Evolutionary conservation across 2,329 filamentous ascomycete species (phyloP).

Genomic region (Xylariaceae sp.): DNA sequence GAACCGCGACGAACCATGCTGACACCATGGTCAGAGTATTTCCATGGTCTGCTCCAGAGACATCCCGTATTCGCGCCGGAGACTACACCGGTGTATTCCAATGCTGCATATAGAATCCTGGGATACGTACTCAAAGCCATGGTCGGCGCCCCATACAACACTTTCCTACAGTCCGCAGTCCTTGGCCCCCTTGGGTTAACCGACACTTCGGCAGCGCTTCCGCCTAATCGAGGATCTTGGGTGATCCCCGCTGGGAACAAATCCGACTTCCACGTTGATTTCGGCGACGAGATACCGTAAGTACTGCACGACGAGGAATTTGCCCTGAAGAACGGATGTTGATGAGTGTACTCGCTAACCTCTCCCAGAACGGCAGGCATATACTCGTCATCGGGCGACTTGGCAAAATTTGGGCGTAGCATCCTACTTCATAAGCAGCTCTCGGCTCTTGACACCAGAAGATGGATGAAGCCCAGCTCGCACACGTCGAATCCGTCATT

Average conservation of each 20-base stretch:
- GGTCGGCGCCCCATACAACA: background rate
- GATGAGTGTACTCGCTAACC: background rate
- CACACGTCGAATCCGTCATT: conserved; percentile 6
- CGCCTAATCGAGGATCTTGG: conserved; percentile 5
- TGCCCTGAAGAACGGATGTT: background rate
- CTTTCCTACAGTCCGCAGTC: conserved; percentile 7
- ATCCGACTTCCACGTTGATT: conserved; percentile 2
- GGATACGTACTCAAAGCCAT: conserved; percentile 13
- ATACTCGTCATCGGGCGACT: conserved; percentile 9
- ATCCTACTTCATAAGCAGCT: conserved; percentile 14
- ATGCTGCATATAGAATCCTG: conserved; percentile 8
- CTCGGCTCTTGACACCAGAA: conserved; percentile 6
- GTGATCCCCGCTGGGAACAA: conserved; percentile 6
- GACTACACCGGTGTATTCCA: conserved; percentile 13
- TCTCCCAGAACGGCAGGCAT: conserved; percentile 4
- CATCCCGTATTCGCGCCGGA: conserved; percentile 8
- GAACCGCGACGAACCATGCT: background rate
- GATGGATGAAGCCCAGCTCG: conserved; percentile 6
- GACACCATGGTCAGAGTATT: conserved; percentile 1
- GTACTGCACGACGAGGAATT: background rate
- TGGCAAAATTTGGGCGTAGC: background rate
- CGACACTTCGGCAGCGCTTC: conserved; percentile 5
- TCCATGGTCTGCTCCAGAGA: conserved; percentile 1
- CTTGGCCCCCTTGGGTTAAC: conserved; percentile 1
- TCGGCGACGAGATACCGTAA: conserved; percentile 10